Evolutionary conservation across 352 stramenopile species (phyloP), one percentile per base, ranked within the genome.

Genomic region (Globisporangium takayamanum): DNA sequence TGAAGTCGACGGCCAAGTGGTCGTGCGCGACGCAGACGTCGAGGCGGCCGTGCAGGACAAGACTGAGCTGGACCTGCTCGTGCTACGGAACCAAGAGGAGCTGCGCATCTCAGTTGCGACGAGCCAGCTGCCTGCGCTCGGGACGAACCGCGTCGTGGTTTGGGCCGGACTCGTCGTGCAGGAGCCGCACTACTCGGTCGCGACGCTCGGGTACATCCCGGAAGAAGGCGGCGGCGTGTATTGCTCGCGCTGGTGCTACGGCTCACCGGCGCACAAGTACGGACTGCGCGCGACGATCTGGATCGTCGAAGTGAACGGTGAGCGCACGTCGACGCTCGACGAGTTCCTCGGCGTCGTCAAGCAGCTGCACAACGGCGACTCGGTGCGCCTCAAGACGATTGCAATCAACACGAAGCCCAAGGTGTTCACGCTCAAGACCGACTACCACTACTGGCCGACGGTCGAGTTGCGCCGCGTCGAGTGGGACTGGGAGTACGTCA

Each of bases 131-230:
- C 84, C 84, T 5, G 80, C 74, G 1, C 89, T 89, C 67, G 88
- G 88, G 22, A 97, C 92, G 26, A 76, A 93, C 54, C 84, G 92
- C 15, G 79, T 98, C 3, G 74, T 98, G 50, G 73, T 96, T 37
- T 98, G 89, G 88, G 92, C 80, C 45, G 92, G 92, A 0, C 66
- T 97, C 2, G 85, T 97, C n/a, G 78, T 98, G n/a, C 92, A 98
- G 60, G 77, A 70, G 10, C 84, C 90, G 8, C 92, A 97, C 57
- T 93, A 92, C 50, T 76, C 88, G 11, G 88, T 97, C 7, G 77
- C 79, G 11, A 92, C 72, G 42, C 62, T 89, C 7, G 89, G 89
- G 1, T 97, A 95, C 62, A 81, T 96, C 42, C 89, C 88, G 0
- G 81, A 92, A 53, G 78, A 90, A 69, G 84, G 87, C 3, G 84